These are phyloP conservation scores for Blastobotrys mokoenaii DNA, from an alignment of 805 yeast genomes.

Conservation along the genomic window DNA sequence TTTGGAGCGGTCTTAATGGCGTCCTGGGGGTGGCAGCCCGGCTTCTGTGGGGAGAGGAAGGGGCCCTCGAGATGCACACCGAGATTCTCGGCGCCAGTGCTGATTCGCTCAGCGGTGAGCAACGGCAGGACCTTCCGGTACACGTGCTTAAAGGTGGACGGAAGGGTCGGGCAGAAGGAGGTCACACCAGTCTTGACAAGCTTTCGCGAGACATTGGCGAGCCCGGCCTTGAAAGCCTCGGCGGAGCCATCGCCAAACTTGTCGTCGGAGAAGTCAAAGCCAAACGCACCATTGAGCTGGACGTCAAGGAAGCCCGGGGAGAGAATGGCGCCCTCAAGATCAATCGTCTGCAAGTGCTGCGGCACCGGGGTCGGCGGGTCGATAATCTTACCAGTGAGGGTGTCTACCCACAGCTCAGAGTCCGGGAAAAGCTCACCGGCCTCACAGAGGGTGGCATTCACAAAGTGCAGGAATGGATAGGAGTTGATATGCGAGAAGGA, in stretches of 20 bases:
- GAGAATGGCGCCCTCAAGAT: constrained; percentile 39
- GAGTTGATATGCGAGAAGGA: constrained; percentile 2
- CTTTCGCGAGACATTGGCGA: constrained; percentile 11
- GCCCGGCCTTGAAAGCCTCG: constrained; percentile 16
- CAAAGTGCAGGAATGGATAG: constrained; percentile 9
- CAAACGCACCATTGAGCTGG: constrained; percentile 52
- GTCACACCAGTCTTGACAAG: constrained; percentile 47
- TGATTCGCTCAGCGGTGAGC: constrained; percentile 30
- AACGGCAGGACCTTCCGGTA: constrained; percentile 41
- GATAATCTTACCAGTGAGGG: constrained; percentile 35
- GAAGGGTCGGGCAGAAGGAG: constrained; percentile 47
- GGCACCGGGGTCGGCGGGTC: constrained; percentile 18
- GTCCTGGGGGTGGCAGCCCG: constrained; percentile 45
- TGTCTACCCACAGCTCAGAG: constrained; percentile 38
- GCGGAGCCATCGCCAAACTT: constrained; percentile 26
- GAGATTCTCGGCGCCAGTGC: constrained; percentile 26
- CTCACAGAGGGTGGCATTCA: constrained; percentile 19
- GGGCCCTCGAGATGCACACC: constrained; percentile 61
- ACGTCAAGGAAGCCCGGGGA: constrained; percentile 52
- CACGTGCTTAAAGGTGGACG: constrained; percentile 42
- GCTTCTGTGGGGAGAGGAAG: constrained; percentile 40
- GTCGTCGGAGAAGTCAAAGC: constrained; percentile 41
- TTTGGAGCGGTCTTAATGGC: constrained; percentile 37
- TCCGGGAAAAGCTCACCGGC: constrained; percentile 20
- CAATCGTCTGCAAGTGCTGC: constrained; percentile 27